Evolutionary conservation across 2,329 filamentous ascomycete species (phyloP), one percentile per base, ranked within the genome.

Genomic region (Ilyonectria mors-panacis): DNA sequence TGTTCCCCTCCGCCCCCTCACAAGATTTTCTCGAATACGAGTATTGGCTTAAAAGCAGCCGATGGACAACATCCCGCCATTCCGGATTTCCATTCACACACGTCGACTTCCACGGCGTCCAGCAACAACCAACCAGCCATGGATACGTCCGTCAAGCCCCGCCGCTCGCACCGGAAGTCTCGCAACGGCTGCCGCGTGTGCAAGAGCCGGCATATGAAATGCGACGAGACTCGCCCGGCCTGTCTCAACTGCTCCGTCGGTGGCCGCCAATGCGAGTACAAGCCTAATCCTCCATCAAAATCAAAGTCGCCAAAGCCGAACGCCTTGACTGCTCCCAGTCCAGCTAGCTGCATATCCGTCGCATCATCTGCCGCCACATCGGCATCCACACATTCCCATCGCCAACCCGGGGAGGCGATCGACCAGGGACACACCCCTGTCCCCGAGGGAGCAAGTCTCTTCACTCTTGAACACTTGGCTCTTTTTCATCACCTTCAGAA

Each of bases 171-270:
- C n/a, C 58, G 59, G 15, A 70, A 70, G 55, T 70, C 69, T 39
- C 69, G 69, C 7, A 61, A 60, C 21, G 69, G 69, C 8, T 70
- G 69, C 45, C 26, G 35, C 5, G 57, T 67, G 1, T 70, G 67
- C 39, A 70, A 70, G 26, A 47, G 60, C 21, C 60, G 69, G 12
- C 68, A 69, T 23, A 67, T 69, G 12, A 69, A 67, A 13, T 70
- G 67, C 44, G 68, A 70, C 3, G 67, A 70, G 37, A 44, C 42
- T 3, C 60, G 59, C 6, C 69, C 69, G 0, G n/a, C 47, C 10
- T 70, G 69, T 13, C 44, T 56, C 10, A 59, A 68, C 26, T 70
- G 67, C 17, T 30, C 51, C 3, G 67, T 70, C 9, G 51, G 67
- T 2, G 51, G 51, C 7, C 59, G 59, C 8, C 59, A 56, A 1